Evolutionary conservation across 2,329 filamentous ascomycete species (phyloP).

Genomic region (Verticillium nubilum): DNA sequence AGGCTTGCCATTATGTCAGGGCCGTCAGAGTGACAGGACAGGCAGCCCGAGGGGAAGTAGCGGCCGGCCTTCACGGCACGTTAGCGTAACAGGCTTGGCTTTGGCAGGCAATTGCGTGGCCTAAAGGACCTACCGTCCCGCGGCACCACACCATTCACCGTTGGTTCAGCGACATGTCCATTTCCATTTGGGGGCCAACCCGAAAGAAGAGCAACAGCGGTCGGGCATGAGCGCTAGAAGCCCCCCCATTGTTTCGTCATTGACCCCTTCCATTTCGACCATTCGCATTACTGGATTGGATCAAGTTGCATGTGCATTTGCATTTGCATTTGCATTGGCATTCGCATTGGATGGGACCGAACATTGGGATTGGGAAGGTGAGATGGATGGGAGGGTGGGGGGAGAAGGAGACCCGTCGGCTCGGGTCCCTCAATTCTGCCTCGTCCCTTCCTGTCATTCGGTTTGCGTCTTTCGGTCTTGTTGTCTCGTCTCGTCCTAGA

Average conservation of each 20-base stretch:
- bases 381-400: background rate
- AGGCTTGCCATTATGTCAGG: too few species aligned
- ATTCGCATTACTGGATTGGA: background rate
- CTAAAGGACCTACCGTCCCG: background rate
- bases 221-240: background rate
- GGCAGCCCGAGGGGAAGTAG: background rate
- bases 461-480: background rate
- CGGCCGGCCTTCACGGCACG: background rate
- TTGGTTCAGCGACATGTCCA: background rate
- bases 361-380: background rate
- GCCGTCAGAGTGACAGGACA: too few species aligned
- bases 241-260: background rate
- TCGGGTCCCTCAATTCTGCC: background rate
- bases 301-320: background rate
- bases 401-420: background rate
- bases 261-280: background rate
- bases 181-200: background rate
- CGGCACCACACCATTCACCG: background rate
- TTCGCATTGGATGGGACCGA: constrained; percentile 2
- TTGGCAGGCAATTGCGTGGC: too few species aligned
- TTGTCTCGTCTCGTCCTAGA: background rate
- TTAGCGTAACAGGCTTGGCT: background rate
- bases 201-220: too few species aligned
- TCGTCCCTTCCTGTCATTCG: background rate
- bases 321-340: background rate